Conservation (phyloP, 768 basidiomycete species). For the Leccinellum luteum region DNA sequence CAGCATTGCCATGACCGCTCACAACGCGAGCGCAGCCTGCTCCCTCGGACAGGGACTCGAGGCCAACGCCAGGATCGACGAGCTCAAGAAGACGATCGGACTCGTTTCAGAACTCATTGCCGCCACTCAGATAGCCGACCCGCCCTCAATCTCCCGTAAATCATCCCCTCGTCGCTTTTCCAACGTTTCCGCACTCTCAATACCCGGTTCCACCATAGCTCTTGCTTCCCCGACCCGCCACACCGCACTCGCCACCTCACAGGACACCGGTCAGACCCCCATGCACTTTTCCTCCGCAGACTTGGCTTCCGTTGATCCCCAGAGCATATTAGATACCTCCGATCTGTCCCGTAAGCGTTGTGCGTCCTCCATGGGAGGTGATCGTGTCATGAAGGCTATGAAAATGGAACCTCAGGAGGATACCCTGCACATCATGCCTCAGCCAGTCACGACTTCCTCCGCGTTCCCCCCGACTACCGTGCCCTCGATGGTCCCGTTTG, state of each 20-base stretch:
- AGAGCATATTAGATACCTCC: constrained; percentile 28
- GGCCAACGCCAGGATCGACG: constrained; percentile 50
- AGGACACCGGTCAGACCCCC: constrained; percentile 26
- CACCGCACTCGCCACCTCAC: constrained; percentile 14
- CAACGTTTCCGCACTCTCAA: constrained; percentile 12
- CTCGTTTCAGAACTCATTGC: constrained; percentile 56
- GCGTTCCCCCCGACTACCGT: constrained; percentile 26
- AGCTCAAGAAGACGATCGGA: constrained; percentile 52
- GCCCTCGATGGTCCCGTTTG: constrained; percentile 27
- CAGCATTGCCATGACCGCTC: constrained; percentile 62
- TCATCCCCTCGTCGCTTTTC: constrained; percentile 26
- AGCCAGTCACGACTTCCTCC: constrained; percentile 17
- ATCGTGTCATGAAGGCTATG: constrained; percentile 45
- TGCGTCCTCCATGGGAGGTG: constrained; percentile 44
- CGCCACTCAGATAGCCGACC: constrained; percentile 37
- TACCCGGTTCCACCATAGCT: constrained; percentile 43
- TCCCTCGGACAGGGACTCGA: constrained; percentile 44
- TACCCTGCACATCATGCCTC: constrained; percentile 25
- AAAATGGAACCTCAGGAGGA: constrained; percentile 52
- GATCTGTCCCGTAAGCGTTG: constrained; percentile 52
- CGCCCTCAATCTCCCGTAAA: constrained; percentile 32
- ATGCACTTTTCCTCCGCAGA: constrained; percentile 23
- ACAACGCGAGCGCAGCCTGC: constrained; percentile 53
- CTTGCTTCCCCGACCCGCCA: constrained; percentile 21
- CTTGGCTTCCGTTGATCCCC: constrained; percentile 18